Evolutionary conservation across 2,329 filamentous ascomycete species (phyloP).

Genomic region (Penicillium sp.): DNA sequence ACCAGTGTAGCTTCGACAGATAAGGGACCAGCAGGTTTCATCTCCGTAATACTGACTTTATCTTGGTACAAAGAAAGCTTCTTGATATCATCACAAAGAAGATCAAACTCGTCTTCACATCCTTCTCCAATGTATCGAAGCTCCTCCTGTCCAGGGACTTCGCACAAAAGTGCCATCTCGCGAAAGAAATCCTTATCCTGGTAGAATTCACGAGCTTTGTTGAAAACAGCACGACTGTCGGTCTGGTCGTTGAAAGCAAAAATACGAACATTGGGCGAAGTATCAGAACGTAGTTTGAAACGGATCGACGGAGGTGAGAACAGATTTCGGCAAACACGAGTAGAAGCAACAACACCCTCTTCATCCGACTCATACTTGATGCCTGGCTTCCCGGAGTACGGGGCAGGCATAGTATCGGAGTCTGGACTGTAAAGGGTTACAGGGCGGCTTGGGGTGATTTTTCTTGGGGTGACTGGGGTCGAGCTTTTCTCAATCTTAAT

Average conservation of each 20-base stretch:
- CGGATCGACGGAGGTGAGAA: slow-evolving; percentile 1
- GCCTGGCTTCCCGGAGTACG: neutral
- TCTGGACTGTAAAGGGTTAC: neutral
- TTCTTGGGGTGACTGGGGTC: neutral
- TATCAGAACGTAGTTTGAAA: slow-evolving; percentile 20
- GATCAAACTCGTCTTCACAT: slow-evolving; percentile 20
- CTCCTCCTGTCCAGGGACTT: neutral
- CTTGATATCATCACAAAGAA: slow-evolving; percentile 18
- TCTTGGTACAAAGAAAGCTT: neutral
- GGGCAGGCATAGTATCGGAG: neutral
- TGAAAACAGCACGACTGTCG: slow-evolving; percentile 16
- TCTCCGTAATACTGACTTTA: neutral
- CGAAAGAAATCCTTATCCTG: slow-evolving; percentile 2
- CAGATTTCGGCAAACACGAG: neutral
- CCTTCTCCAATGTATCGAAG: slow-evolving; percentile 21
- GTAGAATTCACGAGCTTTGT: slow-evolving; percentile 23
- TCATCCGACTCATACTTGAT: neutral
- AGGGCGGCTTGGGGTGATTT: neutral
- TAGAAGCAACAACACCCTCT: neutral
- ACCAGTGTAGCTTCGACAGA: neutral
- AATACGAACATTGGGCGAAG: slow-evolving; percentile 8
- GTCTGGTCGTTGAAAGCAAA: slow-evolving; percentile 19
- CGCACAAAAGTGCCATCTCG: slow-evolving; percentile 15
- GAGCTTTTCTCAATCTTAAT: neutral
- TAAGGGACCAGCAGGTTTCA: neutral